phyloP scores from a whole-genome alignment of 2,329 filamentous ascomycete species.

The Alternaria rosae region DNA sequence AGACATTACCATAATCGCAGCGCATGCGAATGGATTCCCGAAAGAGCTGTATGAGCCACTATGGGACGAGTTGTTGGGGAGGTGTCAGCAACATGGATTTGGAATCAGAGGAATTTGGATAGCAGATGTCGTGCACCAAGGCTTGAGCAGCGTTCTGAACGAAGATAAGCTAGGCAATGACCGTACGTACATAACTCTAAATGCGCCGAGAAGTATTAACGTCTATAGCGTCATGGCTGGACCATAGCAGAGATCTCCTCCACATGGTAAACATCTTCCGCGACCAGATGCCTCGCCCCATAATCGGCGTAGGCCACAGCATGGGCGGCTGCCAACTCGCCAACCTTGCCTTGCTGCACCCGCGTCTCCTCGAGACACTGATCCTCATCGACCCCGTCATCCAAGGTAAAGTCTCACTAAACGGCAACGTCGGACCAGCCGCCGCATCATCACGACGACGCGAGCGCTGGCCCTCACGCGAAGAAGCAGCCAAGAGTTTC shows the following conservation, averaged over 20 bases:
- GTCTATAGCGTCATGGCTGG: constrained; percentile 88
- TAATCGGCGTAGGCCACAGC: constrained; percentile 87
- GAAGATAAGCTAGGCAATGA: constrained; percentile 81
- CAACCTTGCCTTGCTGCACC: constrained; percentile 77
- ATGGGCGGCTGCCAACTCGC: constrained; percentile 81
- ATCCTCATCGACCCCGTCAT: constrained; percentile 88
- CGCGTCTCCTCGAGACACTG: constrained; percentile 77
- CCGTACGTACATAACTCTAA: constrained; percentile 63
- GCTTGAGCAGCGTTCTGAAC: constrained; percentile 79
- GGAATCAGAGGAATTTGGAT: constrained; percentile 87
- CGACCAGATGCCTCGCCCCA: constrained; percentile 77
- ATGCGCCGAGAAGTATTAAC: too few relatives aligned
- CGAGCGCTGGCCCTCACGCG: constrained; percentile 81
- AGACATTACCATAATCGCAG: constrained; percentile 84
- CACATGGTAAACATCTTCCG: constrained; percentile 87
- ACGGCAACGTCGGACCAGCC: constrained; percentile 55
- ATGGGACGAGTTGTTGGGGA: constrained; percentile 79
- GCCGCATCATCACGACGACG: constrained; percentile 73
- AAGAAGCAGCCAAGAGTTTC: constrained; percentile 72
- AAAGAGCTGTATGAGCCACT: constrained; percentile 96
- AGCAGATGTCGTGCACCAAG: constrained; percentile 86
- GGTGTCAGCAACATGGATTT: constrained; percentile 66
- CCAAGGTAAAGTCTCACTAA: constrained; percentile 56
- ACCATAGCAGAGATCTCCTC: constrained; percentile 83
- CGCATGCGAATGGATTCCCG: constrained; percentile 91